These are phyloP conservation scores for Nicotiana benthamiana DNA, from an alignment of 257 asterid genomes.

Conservation along the genomic window DNA sequence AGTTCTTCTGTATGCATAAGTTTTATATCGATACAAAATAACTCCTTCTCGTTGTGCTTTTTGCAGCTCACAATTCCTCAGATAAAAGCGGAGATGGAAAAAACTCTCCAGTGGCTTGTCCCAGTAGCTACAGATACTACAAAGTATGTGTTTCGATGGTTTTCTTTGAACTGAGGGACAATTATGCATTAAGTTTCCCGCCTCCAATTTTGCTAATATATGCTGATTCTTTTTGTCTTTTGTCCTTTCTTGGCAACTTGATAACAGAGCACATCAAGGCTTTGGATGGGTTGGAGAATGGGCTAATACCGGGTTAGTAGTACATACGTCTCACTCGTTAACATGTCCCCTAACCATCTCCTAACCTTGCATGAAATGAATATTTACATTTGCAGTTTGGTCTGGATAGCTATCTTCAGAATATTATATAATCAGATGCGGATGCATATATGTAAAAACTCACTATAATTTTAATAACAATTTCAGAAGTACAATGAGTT, in stretches of 20 bases:
- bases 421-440: background rate
- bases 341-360: too few species aligned
- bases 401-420: background rate
- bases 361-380: too few species aligned
- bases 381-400: too few species aligned
- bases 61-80: conserved; percentile 72
- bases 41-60: background rate
- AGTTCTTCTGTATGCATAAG: background rate
- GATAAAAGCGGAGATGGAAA: conserved; percentile 92
- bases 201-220: too few species aligned
- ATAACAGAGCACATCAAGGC: conserved; percentile 92
- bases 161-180: too few species aligned
- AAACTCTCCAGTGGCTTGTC: conserved; percentile 88
- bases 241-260: background rate
- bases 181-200: too few species aligned
- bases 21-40: background rate
- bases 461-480: background rate
- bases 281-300: conserved; percentile 99
- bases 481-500: background rate
- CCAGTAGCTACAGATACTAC: conserved; percentile 89
- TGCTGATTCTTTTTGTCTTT: background rate
- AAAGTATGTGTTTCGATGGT: conserved; percentile 32
- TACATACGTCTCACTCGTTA: background rate
- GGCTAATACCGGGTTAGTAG: conserved; percentile 90
- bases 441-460: background rate